phyloP scores from a whole-genome alignment of 2,329 filamentous ascomycete genomes.

The Trichoderma atroviride region DNA sequence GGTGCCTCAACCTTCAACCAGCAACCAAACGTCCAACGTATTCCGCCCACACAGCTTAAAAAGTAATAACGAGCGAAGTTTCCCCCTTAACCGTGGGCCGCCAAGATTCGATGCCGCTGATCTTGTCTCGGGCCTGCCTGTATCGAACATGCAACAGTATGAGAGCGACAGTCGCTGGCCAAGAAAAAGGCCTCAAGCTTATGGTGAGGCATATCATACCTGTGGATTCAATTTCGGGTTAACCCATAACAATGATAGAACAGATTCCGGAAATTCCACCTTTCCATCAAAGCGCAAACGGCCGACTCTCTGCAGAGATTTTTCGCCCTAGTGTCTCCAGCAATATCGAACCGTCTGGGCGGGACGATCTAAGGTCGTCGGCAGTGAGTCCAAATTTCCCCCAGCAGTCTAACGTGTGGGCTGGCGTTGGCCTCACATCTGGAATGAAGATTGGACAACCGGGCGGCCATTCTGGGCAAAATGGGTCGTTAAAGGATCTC shows the following conservation, averaged over 20 bases:
- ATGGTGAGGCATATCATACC: slow-evolving; percentile 27
- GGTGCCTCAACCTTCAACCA: slow-evolving; percentile 24
- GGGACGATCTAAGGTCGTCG: slow-evolving; percentile 21
- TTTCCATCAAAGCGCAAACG: slow-evolving; percentile 25
- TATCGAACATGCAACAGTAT: slow-evolving; percentile 22
- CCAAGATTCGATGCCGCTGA: slow-evolving; percentile 30
- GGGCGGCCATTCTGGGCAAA: slow-evolving; percentile 28
- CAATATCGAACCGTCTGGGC: slow-evolving; percentile 26
- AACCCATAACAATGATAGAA: not conserved
- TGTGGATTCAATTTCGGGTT: not conserved
- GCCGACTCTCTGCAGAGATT: slow-evolving; percentile 18
- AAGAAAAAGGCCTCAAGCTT: slow-evolving; percentile 24
- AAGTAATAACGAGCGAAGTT: slow-evolving; percentile 2
- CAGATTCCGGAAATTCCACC: slow-evolving; percentile 5
- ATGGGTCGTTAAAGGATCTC: slow-evolving; percentile 27
- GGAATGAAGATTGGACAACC: slow-evolving; percentile 39
- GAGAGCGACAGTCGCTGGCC: slow-evolving; percentile 31
- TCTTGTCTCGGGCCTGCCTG: slow-evolving; percentile 29
- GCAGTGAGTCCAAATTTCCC: slow-evolving; percentile 30
- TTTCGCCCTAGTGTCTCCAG: slow-evolving; percentile 21
- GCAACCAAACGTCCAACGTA: slow-evolving; percentile 16
- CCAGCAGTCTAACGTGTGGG: slow-evolving; percentile 30
- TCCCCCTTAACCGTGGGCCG: slow-evolving; percentile 27
- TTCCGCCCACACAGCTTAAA: slow-evolving; percentile 9
- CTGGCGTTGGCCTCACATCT: slow-evolving; percentile 37